Base-by-base conservation (phyloP, 1,284 basidiomycete species). In the Ganoderma lucidum region DNA sequence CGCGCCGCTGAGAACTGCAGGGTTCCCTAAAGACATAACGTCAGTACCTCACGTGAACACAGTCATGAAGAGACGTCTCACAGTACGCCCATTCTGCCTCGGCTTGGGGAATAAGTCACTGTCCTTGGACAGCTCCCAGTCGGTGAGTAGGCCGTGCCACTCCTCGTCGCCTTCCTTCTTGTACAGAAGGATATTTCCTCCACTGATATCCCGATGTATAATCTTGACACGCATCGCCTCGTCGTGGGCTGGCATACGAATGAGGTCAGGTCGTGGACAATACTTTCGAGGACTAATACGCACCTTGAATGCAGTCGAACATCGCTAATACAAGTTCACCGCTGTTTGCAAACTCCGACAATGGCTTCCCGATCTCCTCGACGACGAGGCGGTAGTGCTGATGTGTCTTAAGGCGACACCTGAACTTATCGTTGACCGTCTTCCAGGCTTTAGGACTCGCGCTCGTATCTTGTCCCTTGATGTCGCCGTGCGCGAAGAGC, bases 351-450 rank as follows among this genome's bases (percentile, higher is more conserved):
- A 72, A 72, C 15, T 64, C 30, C 1, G 55, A 15, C 3, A 74
- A 12, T 19, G 71, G 67, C 10, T 56, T 48, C 3, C 71, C 73
- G 4, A 74, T 59, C 17, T 70, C 70, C 17, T 66, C 58, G 8
- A 68, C 55, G 0, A 70, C 69, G 5, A 74, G 62, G 41, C 71
- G 63, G 32, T 72, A 72, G 60, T 74, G 73, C 4, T 41, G 48
- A 32, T 72, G 68, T 2, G 9, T 28, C 70, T 63, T 68, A 10
- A 70, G 14, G 15, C 42, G 65, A 23, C 65, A 55, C 12, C 44
- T 37, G 39, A 48, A 48, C 5, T 64, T 42, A 19, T 51, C 15
- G 55, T 53, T 19, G 17, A 12, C 37, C 51, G 64, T 23, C 6
- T 42, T 19, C 64, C 51, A 69, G 3, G 37, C 42, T 4, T 53